Evolutionary conservation across 163 green algal species (phyloP), one percentile per base, ranked within the genome.

Genomic region (Scenedesmus sp.): DNA sequence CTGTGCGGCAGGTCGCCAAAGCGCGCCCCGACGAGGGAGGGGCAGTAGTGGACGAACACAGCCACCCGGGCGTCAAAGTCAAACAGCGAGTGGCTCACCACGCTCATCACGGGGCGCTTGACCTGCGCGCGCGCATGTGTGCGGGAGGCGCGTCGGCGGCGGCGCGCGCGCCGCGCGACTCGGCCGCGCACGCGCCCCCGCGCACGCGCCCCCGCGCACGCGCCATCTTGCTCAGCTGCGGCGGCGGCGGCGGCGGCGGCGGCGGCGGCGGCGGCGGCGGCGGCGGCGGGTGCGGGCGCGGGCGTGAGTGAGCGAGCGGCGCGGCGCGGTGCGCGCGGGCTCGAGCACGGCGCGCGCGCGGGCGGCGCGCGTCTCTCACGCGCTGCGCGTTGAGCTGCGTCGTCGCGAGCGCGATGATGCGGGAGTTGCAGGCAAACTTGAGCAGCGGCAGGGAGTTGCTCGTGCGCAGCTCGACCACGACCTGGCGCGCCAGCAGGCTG

Each of bases 401-500:
- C 17, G 74, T 81, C 9, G 74, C 50, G 36, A 81, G 63, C 33
- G 74, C 26, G 28, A 72, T 57, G 14, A 62, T 33, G 60, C 77
- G 74, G 60, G 66, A 69, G 50, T 45, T 70, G 69, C 77, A 84
- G 14, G 77, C 45, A 34, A 81, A 84, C 69, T 80, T 75, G 3
- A 84, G 48, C 60, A 81, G 56, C n/a, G 77, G 69, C 60, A 76
- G 58, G 10, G 77, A 69, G 42, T 80, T 84, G 39, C 14, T 42
- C 11, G 77, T 84, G 18, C 75, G 70, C 44, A 84, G 47, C 50
- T 84, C 69, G 58, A 81, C 77, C 14, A 84, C 70, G 26, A 81
- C 51, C 18, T 80, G 71, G 15, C 71, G n/a, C 22, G n/a, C 60
- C 60, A 47, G 18, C 29, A 75, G 1, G 10, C n/a, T n/a, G n/a